phyloP scores from a whole-genome alignment of 345 rosid species.

The Gossypium stocksii region DNA sequence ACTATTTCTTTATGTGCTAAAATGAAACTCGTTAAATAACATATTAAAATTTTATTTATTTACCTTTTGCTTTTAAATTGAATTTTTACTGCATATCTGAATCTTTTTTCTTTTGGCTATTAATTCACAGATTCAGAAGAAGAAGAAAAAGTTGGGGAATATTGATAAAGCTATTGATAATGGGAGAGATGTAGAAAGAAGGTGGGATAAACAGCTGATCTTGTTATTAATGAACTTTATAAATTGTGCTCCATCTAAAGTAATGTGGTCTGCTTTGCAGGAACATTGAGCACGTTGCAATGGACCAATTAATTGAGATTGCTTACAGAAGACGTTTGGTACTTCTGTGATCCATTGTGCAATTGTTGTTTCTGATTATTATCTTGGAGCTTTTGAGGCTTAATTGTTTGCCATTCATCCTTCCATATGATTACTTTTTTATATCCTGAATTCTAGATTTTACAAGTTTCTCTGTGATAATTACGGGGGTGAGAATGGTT shows the following conservation, averaged over 20 bases:
- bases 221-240: constrained; percentile 6
- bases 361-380: background rate
- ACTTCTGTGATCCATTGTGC: constrained; percentile 16
- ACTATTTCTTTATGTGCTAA: background rate
- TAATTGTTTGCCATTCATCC: background rate
- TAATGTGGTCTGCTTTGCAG: constrained; percentile 42
- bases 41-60: background rate
- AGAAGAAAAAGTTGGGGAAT: constrained; percentile 58
- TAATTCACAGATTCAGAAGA: constrained; percentile 48
- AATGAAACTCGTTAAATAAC: background rate
- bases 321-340: constrained; percentile 85
- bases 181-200: constrained; percentile 49
- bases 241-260: constrained; percentile 17
- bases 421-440: background rate
- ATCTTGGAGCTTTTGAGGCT: background rate
- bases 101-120: constrained; percentile 1
- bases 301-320: constrained; percentile 83
- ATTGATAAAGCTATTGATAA: constrained; percentile 50
- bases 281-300: constrained; percentile 62
- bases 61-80: background rate
- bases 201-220: constrained; percentile 39
- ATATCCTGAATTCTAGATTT: background rate
- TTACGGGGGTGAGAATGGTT: background rate
- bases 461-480: background rate
- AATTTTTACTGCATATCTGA: background rate